Base-by-base conservation (phyloP, 1,284 basidiomycete genomes). In the Nidula niveotomentosa region DNA sequence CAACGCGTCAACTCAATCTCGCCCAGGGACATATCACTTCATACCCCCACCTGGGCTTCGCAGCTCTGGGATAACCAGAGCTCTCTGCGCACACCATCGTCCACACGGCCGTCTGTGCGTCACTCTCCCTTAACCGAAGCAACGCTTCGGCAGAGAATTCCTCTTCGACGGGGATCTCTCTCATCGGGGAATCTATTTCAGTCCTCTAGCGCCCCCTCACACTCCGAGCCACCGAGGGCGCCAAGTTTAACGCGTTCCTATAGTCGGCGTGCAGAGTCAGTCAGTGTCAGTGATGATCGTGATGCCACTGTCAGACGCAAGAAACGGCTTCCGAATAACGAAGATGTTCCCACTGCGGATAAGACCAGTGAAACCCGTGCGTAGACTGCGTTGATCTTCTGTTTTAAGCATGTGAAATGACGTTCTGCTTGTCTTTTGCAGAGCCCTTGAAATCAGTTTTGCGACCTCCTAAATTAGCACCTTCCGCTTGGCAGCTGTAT, bases 401-500 rank as follows among this genome's bases (percentile, higher is more conserved):
- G 49, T 35, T 45, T 44, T 46, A 53, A 47, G 54, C 60, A 57
- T 63, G 60, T 65, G 58, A 61, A 65, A 64, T 58, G 53, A 60
- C 55, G 58, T 69, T 41, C 12, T 41, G 37, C 37, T 41, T 41
- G 37, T 52, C 44, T 57, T 55, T 53, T 23, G 23, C 66, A 79
- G 78, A 72, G 67, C 85, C 83, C 50, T 70, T 78, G 59, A 89
- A 87, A 71, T 88, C 89, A 51, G 70, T 81, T 30, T 79, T 97
- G 55, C 88, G 89, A 56, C 94, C 93, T 36, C 95, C 95, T 46
- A 96, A 96, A 75, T 84, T 96, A 65, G 93, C 95, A 10, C 94
- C 93, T 5, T 96, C 93, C 5, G 93, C 94, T 45, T 98, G 95
- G 95, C 95, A 98, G 73, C 83, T 98, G 52, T 98, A 94, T 76